phyloP scores from a whole-genome alignment of 805 yeast species.

The Starmerella bombicola region DNA sequence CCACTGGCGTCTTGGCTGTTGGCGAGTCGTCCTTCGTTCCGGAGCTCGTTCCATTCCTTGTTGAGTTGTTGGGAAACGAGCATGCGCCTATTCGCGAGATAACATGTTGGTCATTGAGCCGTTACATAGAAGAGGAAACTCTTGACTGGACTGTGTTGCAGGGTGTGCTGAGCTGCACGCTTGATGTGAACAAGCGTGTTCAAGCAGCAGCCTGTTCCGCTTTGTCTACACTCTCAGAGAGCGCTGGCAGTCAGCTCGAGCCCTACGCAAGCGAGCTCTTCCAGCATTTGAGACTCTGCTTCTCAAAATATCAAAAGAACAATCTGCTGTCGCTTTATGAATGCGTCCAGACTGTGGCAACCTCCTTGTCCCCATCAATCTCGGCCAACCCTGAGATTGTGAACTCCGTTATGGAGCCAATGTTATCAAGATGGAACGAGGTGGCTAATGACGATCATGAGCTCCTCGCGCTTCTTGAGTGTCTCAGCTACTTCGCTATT shows the following conservation, averaged over 20 bases:
- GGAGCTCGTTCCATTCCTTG: constrained; percentile 68
- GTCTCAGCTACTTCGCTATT: constrained; percentile 85
- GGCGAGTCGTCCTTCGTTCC: constrained; percentile 59
- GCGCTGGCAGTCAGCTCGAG: constrained; percentile 49
- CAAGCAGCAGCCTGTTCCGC: constrained; percentile 91
- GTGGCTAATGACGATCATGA: constrained; percentile 69
- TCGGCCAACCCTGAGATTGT: constrained; percentile 42
- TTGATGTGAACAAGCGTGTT: constrained; percentile 82
- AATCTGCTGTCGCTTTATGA: constrained; percentile 76
- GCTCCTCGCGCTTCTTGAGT: constrained; percentile 84
- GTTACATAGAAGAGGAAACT: constrained; percentile 53
- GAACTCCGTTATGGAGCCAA: constrained; percentile 60
- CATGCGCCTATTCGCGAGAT: constrained; percentile 85
- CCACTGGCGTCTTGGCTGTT: constrained; percentile 70
- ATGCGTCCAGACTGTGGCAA: constrained; percentile 80
- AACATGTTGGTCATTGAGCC: constrained; percentile 87
- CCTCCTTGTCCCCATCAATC: constrained; percentile 50
- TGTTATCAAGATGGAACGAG: constrained; percentile 67
- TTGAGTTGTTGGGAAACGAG: constrained; percentile 58
- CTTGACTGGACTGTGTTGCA: constrained; percentile 67
- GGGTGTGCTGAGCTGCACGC: constrained; percentile 57
- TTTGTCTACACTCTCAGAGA: constrained; percentile 70
- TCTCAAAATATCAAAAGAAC: constrained; percentile 64
- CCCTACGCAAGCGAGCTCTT: constrained; percentile 57
- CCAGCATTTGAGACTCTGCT: constrained; percentile 59